These are phyloP conservation scores for Nephromyces sp. DNA, from an alignment of 169 alveolate species.

Conservation along the genomic window DNA sequence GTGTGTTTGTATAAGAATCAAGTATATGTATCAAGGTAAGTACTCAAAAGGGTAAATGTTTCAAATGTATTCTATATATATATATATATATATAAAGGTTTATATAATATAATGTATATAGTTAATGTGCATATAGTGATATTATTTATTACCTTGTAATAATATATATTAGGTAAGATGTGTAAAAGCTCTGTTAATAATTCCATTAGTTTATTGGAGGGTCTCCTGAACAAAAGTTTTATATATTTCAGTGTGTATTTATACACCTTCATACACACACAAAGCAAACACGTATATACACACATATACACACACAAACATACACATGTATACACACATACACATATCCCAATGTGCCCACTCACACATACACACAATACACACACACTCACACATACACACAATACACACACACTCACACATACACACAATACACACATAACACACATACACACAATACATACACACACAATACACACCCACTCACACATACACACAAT, in stretches of 20 bases:
- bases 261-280: background rate
- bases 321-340: background rate
- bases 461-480: too few species aligned
- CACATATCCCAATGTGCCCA: too few species aligned
- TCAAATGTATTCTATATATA: background rate
- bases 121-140: background rate
- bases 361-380: too few species aligned
- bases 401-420: too few species aligned
- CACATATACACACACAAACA: background rate
- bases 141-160: conserved; percentile 17
- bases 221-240: conserved; percentile 8
- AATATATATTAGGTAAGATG: conserved; percentile 21
- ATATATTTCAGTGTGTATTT: background rate
- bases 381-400: too few species aligned
- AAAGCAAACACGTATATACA: background rate
- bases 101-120: background rate
- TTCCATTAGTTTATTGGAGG: background rate
- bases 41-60: background rate
- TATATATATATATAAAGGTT: background rate
- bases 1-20: background rate
- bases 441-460: too few species aligned
- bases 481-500: too few species aligned
- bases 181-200: conserved; percentile 23
- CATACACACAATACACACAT: too few species aligned
- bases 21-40: background rate